These are phyloP conservation scores for Hypsizygus ulmarius DNA, from an alignment of 1,284 basidiomycete genomes.

Conservation along the genomic window DNA sequence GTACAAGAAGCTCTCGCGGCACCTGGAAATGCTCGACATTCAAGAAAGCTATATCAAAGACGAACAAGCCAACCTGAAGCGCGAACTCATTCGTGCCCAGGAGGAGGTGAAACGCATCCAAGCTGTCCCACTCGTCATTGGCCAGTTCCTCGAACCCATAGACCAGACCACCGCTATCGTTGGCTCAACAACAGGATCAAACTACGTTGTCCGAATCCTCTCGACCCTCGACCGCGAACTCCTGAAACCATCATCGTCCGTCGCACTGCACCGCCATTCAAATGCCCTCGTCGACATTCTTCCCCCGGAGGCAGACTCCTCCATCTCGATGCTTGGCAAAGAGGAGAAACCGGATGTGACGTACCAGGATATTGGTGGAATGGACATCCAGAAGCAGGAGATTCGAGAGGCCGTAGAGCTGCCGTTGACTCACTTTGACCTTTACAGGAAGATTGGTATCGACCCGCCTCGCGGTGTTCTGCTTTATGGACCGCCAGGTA, in stretches of 20 bases:
- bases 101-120: conserved; percentile 99
- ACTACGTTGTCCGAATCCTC: conserved; percentile 97
- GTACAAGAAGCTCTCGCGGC: conserved; percentile 91
- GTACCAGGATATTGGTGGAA: conserved; percentile 92
- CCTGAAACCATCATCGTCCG: conserved; percentile 94
- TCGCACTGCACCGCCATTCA: conserved; percentile 97
- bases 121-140: conserved; percentile 98
- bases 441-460: conserved; percentile 99
- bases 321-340: conserved; percentile 89
- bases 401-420: conserved; percentile 98
- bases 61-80: conserved; percentile 96
- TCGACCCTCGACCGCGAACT: conserved; percentile 97
- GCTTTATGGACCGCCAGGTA: conserved; percentile 90
- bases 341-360: conserved; percentile 94
- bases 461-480: conserved; percentile 96
- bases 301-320: conserved; percentile 97
- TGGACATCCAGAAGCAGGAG: conserved; percentile 99
- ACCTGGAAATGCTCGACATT: conserved; percentile 91
- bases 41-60: conserved; percentile 99
- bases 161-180: conserved; percentile 98
- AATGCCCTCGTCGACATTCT: conserved; percentile 98
- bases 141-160: conserved; percentile 98
- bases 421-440: conserved; percentile 95
- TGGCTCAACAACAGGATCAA: conserved; percentile 96
- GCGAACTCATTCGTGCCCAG: conserved; percentile 96